phyloP scores from a whole-genome alignment of 163 green algal genomes.

The Chlamydomonas reinhardtii region DNA sequence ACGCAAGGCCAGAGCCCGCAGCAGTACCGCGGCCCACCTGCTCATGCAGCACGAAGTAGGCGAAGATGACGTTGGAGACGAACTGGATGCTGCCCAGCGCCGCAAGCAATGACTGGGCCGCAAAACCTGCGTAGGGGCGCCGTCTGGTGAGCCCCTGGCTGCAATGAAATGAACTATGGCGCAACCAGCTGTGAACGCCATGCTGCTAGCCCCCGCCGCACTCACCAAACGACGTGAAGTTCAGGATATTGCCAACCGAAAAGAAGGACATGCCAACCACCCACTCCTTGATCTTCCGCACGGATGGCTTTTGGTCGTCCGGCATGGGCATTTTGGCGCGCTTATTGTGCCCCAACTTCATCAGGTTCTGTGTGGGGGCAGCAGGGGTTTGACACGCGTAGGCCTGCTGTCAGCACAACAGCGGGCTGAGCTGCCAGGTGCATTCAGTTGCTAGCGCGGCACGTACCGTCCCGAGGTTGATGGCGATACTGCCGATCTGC shows the following conservation, averaged over 20 bases:
- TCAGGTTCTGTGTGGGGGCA: slow-evolving; percentile 73
- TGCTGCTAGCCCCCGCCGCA: too few relatives aligned
- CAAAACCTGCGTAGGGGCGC: slow-evolving; percentile 71
- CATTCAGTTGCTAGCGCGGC: too few relatives aligned
- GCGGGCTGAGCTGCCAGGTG: too few relatives aligned
- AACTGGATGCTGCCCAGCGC: slow-evolving; percentile 92
- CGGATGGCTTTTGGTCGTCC: slow-evolving; percentile 54
- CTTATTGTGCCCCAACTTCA: slow-evolving; percentile 88
- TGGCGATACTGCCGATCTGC: slow-evolving; percentile 80
- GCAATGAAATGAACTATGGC: too few relatives aligned
- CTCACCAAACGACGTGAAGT: slow-evolving; percentile 86
- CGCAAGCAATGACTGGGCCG: slow-evolving; percentile 89
- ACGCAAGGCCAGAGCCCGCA: too few relatives aligned
- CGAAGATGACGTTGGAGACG: slow-evolving; percentile 91
- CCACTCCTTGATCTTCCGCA: slow-evolving; percentile 78
- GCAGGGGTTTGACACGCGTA: neutral
- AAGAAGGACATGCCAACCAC: slow-evolving; percentile 83
- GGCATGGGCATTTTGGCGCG: slow-evolving; percentile 57
- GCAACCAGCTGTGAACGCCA: too few relatives aligned
- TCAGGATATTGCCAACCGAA: slow-evolving; percentile 85
- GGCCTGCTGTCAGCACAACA: too few relatives aligned
- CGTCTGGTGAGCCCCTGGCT: too few relatives aligned
- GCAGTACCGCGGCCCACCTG: slow-evolving; percentile 45
- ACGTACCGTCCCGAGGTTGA: slow-evolving; percentile 86
- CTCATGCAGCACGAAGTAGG: slow-evolving; percentile 84